Base-by-base conservation (phyloP, 2,329 filamentous ascomycete species). In the Lojkania enalia region DNA sequence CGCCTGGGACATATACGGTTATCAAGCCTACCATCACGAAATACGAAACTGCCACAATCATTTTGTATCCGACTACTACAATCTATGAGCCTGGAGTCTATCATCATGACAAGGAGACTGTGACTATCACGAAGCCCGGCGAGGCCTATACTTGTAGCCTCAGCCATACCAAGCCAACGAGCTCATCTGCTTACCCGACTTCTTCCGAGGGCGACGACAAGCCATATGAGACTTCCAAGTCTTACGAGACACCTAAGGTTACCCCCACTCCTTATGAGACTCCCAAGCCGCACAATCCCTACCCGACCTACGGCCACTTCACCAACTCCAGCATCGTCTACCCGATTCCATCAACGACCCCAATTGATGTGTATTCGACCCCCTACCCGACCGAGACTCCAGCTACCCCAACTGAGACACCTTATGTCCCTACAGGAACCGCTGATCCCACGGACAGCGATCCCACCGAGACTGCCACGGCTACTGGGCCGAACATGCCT, bases 1-100 rank as follows among this genome's bases (percentile, higher is more conserved):
- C 41, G 29, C 53, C 64, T 20, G 63, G 61, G 20, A 51, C 54
- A 35, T 62, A 67, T 55, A 57, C 57, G 32, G 57, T 71, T 44
- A 41, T 50, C 16, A 65, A 68, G 50, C 64, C 66, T 14, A 69
- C 68, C 39, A 51, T 58, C 19, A 66, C 69, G 39, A 35, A 45
- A 32, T 60, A 57, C 30, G 58, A 54, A 35, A 49, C 60, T 29
- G 47, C 57, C 45, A 58, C 63, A 20, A 51, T 43, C 39, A 59
- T 64, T 25, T 58, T 38, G 36, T 69, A 51, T 39, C 55, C 49
- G 25, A 65, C 60, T 41, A 54, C 59, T 23, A 52, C 44, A 7
- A 39, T 50, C 18, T 62, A 61, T 48, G 31, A 49, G 12, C 49
- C 60, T 0, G 59, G 62, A 39, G 52, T 64, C 20, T 66, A 66